Conservation (phyloP, 140 eudicot genomes). For the Flaveria floridana region DNA sequence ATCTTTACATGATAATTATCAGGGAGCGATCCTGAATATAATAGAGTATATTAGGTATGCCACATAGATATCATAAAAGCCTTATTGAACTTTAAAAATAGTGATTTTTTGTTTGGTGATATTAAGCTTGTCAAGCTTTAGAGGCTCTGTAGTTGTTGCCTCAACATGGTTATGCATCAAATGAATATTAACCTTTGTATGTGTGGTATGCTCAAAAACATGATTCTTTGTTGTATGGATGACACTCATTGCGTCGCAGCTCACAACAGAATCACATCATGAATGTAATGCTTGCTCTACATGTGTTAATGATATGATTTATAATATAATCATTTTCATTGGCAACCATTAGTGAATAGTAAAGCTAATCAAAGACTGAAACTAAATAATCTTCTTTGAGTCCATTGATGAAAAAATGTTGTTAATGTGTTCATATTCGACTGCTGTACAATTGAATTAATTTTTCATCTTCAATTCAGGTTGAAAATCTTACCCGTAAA, state of each 20-base stretch:
- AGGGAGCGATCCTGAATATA: too few relatives aligned
- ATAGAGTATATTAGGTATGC: background rate
- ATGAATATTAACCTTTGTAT: background rate
- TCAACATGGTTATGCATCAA: background rate
- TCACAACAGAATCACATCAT: background rate
- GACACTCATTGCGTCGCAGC: background rate
- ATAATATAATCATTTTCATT: background rate
- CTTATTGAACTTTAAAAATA: background rate
- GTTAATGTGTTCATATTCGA: background rate
- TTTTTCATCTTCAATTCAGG: constrained; percentile 43
- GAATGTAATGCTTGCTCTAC: constrained; percentile 1
- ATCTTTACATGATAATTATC: constrained; percentile 8
- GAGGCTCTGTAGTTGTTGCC: background rate
- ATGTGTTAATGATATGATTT: background rate
- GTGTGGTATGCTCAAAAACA: background rate
- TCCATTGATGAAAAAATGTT: constrained; percentile 9
- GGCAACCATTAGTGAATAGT: constrained; percentile 6
- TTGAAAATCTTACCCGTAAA: constrained; percentile 69
- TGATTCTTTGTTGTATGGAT: background rate
- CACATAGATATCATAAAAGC: background rate
- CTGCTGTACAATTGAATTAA: background rate
- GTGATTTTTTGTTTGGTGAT: background rate
- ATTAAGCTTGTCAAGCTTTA: background rate
- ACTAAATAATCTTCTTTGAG: background rate
- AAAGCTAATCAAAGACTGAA: background rate